phyloP scores from a whole-genome alignment of 1,139 yeast species.

The Candida gigantensis region DNA sequence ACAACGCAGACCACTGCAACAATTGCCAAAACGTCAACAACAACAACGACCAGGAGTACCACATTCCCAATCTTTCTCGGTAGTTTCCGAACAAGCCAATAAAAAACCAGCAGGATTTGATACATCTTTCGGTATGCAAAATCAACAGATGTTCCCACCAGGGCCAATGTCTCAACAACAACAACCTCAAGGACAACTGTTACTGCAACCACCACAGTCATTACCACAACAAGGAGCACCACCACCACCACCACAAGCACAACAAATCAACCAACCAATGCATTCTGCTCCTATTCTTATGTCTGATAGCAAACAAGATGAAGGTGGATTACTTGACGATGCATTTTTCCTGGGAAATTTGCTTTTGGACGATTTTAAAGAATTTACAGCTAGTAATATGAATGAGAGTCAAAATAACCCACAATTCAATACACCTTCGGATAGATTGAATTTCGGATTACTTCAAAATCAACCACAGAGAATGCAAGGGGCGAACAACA shows the following conservation, averaged over 20 bases:
- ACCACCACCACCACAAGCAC: slow-evolving; percentile 16
- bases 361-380: slow-evolving; percentile 9
- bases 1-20: slow-evolving; percentile 10
- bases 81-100: background rate
- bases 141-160: background rate
- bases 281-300: no score
- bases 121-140: slow-evolving; percentile 1
- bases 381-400: slow-evolving; percentile 3
- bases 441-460: slow-evolving; percentile 1
- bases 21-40: slow-evolving; percentile 11
- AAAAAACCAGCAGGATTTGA: slow-evolving; percentile 2
- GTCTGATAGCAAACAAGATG: slow-evolving; percentile 4
- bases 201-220: slow-evolving; percentile 19
- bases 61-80: slow-evolving; percentile 3
- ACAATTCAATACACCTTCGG: slow-evolving; percentile 2
- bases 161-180: slow-evolving; percentile 11
- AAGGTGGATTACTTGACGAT: slow-evolving; percentile 8
- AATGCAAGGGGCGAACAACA: background rate
- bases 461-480: slow-evolving; percentile 13
- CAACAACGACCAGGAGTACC: slow-evolving; percentile 15
- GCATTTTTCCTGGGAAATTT: slow-evolving; percentile 7
- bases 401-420: slow-evolving; percentile 3
- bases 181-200: slow-evolving; percentile 14
- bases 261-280: background rate
- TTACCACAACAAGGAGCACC: no score